Evolutionary conservation across 2,329 filamentous ascomycete genomes (phyloP).

Genomic region (Pseudopyricularia javanii): DNA sequence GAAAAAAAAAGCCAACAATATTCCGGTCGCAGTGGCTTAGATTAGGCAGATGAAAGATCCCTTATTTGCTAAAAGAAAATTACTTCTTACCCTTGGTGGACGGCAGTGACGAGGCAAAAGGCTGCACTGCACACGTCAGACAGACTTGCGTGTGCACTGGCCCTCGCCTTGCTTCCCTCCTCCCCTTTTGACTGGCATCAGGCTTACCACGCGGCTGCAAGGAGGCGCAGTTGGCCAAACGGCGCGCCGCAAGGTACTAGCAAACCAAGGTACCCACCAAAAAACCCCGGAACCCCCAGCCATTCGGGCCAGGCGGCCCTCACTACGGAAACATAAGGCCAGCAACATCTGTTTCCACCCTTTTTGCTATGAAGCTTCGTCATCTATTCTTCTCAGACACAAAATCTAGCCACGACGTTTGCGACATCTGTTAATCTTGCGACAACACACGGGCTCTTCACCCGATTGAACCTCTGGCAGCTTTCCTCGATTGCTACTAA

Average conservation of each 20-base stretch:
- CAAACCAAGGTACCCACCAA: not conserved
- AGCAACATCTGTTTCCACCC: not conserved
- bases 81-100: no score
- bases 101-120: not conserved
- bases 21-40: not conserved
- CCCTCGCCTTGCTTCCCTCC: not conserved
- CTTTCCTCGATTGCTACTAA: not conserved
- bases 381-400: not conserved
- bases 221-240: not conserved
- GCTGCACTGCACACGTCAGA: not conserved
- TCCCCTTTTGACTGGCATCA: not conserved
- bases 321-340: not conserved
- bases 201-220: not conserved
- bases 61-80: not conserved
- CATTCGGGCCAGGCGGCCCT: not conserved
- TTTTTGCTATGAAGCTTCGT: not conserved
- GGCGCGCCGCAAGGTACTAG: not conserved
- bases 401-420: not conserved
- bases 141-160: not conserved
- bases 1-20: not conserved
- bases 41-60: not conserved
- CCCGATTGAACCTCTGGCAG: not conserved
- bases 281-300: not conserved
- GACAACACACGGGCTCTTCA: not conserved
- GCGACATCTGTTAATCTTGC: not conserved